Base-by-base conservation (phyloP, 2,329 filamentous ascomycete species). In the Epichloe uncinata region DNA sequence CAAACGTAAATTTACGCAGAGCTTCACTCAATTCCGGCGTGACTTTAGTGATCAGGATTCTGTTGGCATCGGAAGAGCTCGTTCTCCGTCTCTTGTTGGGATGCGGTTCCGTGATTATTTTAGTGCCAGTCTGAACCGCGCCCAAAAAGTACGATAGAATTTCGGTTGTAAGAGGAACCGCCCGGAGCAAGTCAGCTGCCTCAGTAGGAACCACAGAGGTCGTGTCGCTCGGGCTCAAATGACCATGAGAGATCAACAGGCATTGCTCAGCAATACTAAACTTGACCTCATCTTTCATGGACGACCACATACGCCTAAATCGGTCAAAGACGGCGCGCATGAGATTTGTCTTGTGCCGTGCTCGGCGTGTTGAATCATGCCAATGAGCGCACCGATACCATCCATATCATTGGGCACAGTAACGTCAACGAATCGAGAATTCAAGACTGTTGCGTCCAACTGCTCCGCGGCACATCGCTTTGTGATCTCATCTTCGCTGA, bases 51-150 rank as follows among this genome's bases (percentile, higher is more conserved):
- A 77, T 75, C 49, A 80, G 71, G 44, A 77, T 78, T 49, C 72
- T 71, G 50, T 79, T 75, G 56, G 78, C 76, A 55, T 86, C 84
- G 15, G 79, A 82, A 49, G 84, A 80, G 66, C 86, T 94, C 0
- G 81, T 87, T 50, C 88, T 79, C 60, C 88, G 81, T 54, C 87
- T 77, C 71, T 95, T 95, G 55, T 82, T 82, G 2, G 85, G 77
- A 9, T 85, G 84, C 12, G 82, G 78, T 50, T 83, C 81, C 44
- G 81, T 82, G 41, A 84, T 81, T 66, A 90, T 77, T 58, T 85
- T 81, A 3, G 82, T 75, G n/a, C 83, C 78, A 13, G 80, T 82
- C 51, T 87, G 84, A 40, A 95, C 75, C 22, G 79, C 81, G 55
- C 85, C 78, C 7, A 95, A 69, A 65, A 95, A 87, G 45, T 75